Percentiles rank a stretch among this genome's conserved stretches.
phyloP scores from a whole-genome alignment of 768 basidiomycete genomes.

The Xanthoconium stramineum region DNA sequence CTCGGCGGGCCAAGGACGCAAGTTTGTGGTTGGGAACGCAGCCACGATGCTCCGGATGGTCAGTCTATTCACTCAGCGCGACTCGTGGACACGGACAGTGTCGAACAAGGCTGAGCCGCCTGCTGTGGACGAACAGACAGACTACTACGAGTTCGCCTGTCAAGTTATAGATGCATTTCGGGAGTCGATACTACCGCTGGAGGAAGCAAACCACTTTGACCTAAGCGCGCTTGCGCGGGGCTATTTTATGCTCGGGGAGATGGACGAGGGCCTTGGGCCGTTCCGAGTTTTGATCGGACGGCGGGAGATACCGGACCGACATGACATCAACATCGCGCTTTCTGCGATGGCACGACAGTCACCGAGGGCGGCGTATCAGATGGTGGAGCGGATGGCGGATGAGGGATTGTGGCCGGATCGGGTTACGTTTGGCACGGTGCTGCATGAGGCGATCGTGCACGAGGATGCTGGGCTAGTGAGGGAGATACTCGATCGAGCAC shows the following conservation, averaged over 20 bases:
- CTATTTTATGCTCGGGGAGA: conserved; percentile 53
- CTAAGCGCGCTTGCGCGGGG: conserved; percentile 63
- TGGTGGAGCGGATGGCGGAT: conserved; percentile 51
- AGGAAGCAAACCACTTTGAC: conserved; percentile 43
- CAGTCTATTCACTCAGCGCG: conserved; percentile 36
- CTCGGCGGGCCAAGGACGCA: conserved; percentile 39
- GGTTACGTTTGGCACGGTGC: conserved; percentile 57
- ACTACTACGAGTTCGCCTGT: conserved; percentile 38
- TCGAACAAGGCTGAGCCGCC: not conserved
- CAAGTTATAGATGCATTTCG: conserved; percentile 45
- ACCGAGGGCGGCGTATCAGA: conserved; percentile 42
- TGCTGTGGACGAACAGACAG: conserved; percentile 1
- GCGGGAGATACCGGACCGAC: conserved; percentile 52
- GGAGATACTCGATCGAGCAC: conserved; percentile 40
- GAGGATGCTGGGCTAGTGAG: conserved; percentile 43
- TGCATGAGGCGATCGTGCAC: conserved; percentile 53
- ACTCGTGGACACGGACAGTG: conserved; percentile 16
- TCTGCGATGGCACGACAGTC: conserved; percentile 48
- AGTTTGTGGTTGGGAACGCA: conserved; percentile 43
- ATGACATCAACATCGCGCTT: conserved; percentile 66
- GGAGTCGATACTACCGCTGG: conserved; percentile 43
- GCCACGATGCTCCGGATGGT: conserved; percentile 42
- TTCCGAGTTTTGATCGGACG: conserved; percentile 47
- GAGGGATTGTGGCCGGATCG: conserved; percentile 49
- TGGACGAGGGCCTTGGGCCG: conserved; percentile 43